Evolutionary conservation across 306 rosid species (phyloP), one percentile per base, ranked within the genome.

Genomic region (Ammopiptanthus mongolicus): DNA sequence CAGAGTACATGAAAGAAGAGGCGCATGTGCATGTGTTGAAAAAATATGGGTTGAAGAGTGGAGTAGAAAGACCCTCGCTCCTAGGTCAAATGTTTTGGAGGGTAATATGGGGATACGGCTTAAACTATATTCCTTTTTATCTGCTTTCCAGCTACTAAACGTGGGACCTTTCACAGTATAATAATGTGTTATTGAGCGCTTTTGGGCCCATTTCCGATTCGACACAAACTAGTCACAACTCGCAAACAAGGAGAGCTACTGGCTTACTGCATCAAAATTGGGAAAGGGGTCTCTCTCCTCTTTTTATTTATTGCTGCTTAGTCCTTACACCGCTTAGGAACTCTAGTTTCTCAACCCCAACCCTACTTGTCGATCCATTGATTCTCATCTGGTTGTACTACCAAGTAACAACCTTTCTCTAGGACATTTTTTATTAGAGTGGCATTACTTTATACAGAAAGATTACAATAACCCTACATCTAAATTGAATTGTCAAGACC

Each of bases 111-210:
- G 64, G 15, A 41, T 41, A 66, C 65, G 80, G 18, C 69, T 65
- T 48, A 29, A 73, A 78, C 69, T 78, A 74, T 84, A 70, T 82
- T 84, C 80, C 25, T 63, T 25, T 9, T 33, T 55, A 55, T 65
- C 50, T 88, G 91, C 90, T 78, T 83, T 88, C 84, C 86, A 84
- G 90, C 89, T 36, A 53, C 53, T 25, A 52, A 14, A 42, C 0
- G 76, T 81, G 78, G 90, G 88, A 7, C 77, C 65, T 50, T 23
- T n/a, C 12, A 19, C 6, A 42, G 23, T 25, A 39, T 64, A 29
- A 33, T 70, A 57, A 8, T 29, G 25, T 65, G 74, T 55, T 56
- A 69, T 58, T 50, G 5, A 14, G 8, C 8, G 19, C 11, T 78
- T 47, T 70, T 47, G 90, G 76, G 63, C 78, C 90, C 85, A 69